Base-by-base conservation (phyloP, 129 eudicot species). In the Flaveria sonorensis region DNA sequence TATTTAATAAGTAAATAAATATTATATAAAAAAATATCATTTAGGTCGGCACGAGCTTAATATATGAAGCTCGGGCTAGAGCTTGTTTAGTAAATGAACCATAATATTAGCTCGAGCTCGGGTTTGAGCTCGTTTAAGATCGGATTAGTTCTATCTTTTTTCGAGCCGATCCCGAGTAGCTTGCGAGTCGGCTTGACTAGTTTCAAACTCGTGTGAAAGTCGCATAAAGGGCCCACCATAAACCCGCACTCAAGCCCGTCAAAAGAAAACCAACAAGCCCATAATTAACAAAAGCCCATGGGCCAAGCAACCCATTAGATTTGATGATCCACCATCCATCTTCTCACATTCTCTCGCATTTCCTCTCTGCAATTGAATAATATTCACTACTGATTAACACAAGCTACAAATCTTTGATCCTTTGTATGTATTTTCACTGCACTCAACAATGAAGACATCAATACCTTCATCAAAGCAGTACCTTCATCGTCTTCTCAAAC, bases 401-500 rank as follows among this genome's bases (percentile, higher is more conserved):
- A 57, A 57, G 15, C 30, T 24, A 10, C 68, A 62, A 62, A 62
- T 62, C 68, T 13, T 62, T 30, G 45, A 28, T 62, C 19, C 42
- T 72, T 19, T 39, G 21, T 14, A 24, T 12, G 10, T 39, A 26
- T 40, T 20, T 10, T 59, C 77, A 70, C 18, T 78, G 48, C 8
- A 48, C 5, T 47, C 26, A 51, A 32, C 30, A 12, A 82, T 80
- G 85, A 81, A 61, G 28, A 7, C 88, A 15, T 19, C 79, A 32
- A 39, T 72, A 16, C 23, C 70, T 39, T 7, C 55, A 56, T 71
- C 85, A 12, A 84, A 76, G n/a, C 73, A 51, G 24, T 42, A 43
- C 64, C 21, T 80, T 42, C 84, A 63, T 11, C 69, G 5, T n/a
- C 88, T 73, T 67, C 81, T 78, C 20, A 85, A 78, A 78, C 86